Base-by-base conservation (phyloP, 2,329 filamentous ascomycete species). In the Talaromyces sp. region DNA sequence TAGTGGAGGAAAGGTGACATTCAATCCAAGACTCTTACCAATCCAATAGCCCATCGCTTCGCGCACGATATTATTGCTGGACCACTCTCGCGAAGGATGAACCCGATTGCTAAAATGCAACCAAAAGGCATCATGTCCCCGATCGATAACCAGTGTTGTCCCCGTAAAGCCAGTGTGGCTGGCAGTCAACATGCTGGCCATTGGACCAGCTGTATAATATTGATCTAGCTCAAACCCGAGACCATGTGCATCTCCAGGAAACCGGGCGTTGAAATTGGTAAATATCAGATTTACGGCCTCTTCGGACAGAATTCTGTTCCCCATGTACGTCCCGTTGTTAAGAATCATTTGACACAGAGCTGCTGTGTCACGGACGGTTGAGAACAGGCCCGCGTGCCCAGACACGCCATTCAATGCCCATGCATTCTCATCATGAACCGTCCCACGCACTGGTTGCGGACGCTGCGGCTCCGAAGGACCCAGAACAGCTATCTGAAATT, bases 391-490 rank as follows among this genome's bases (percentile, higher is more conserved):
- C 1, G 73, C 73, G 57, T 75, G 73, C 25, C 73, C 73, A 7
- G 72, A 71, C 7, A 76, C 71, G 11, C 73, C 73, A 44, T 67
- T 60, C 4, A 76, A 64, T 15, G 70, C 63, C 71, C 71, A 76
- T 17, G 73, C 68, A 42, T 75, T 75, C 60, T 76, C 73, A 61
- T 76, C 72, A 64, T 72, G 71, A 36, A 77, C 75, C 3, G 72
- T 76, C 4, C 75, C 74, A 3, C 72, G 73, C 7, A 77, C 72
- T 0, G 74, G 74, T 56, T 77, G 74, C 1, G 74, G 73, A 10
- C 75, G 68, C 22, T 70, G 57, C 3, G 75, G 75, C 58, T 73
- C 73, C 2, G 44, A 55, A 6, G 67, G 59, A 4, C 71, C 69
- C 5, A 70, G 62, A 22, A 71, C 72, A n/a, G 65, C 66, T 9